These are phyloP conservation scores for Dryas integrifolia DNA, from an alignment of 331 rosid species.

Conservation along the genomic window DNA sequence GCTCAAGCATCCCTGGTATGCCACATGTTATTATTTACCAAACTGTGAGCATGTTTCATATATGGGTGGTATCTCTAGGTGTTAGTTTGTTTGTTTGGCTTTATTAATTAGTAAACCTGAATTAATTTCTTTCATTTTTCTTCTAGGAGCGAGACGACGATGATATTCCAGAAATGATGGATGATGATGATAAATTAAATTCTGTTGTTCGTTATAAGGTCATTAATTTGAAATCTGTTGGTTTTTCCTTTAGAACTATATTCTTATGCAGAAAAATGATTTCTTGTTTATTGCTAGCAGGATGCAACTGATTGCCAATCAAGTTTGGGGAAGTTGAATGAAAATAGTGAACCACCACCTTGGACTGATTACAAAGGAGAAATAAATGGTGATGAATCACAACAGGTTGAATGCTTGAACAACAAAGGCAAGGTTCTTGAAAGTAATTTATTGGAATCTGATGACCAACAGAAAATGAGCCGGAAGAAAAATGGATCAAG, in stretches of 20 bases:
- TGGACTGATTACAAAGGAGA: constrained; percentile 39
- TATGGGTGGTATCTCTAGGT: neutral
- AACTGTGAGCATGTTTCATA: neutral
- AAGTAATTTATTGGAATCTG: constrained; percentile 33
- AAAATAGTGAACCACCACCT: constrained; percentile 36
- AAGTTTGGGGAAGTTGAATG: constrained; percentile 45
- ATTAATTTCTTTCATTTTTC: constrained; percentile 25
- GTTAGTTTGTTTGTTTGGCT: neutral
- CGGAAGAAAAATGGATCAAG: constrained; percentile 60
- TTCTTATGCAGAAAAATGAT: neutral
- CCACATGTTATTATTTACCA: neutral
- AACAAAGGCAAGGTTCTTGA: constrained; percentile 38
- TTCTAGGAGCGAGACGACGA: constrained; percentile 62
- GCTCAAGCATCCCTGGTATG: constrained; percentile 94
- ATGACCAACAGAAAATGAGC: constrained; percentile 32
- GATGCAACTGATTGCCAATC: constrained; percentile 49
- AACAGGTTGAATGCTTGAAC: constrained; percentile 39
- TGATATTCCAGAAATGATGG: constrained; percentile 63
- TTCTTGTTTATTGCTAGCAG: constrained; percentile 37
- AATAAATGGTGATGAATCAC: constrained; percentile 43
- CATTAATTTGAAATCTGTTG: neutral
- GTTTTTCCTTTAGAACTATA: neutral
- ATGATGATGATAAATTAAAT: constrained; percentile 58
- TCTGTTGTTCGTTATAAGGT: constrained; percentile 55
- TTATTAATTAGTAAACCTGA: constrained; percentile 20